These are phyloP conservation scores for Alternaria viburni DNA, from an alignment of 2,329 filamentous ascomycete species.

Conservation along the genomic window DNA sequence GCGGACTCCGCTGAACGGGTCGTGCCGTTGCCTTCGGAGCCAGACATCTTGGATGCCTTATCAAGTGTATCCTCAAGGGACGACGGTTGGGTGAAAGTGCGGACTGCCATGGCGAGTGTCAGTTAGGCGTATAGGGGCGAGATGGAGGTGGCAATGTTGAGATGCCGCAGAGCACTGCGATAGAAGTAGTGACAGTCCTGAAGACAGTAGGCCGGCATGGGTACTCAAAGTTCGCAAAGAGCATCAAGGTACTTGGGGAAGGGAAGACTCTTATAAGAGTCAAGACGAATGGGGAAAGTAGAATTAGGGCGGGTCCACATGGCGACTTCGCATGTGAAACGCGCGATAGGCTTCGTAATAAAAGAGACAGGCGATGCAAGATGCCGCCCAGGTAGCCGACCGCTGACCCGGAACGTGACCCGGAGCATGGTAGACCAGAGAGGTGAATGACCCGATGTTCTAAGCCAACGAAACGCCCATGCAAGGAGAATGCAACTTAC, in stretches of 20 bases:
- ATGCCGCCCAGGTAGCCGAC: slow-evolving; percentile 31
- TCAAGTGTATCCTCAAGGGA: slow-evolving; percentile 75
- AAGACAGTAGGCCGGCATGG: slow-evolving; percentile 79
- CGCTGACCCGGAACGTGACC: slow-evolving; percentile 43
- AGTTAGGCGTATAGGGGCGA: slow-evolving; percentile 74
- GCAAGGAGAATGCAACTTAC: slow-evolving; percentile 39
- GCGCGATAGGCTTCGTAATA: slow-evolving; percentile 35
- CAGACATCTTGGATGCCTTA: slow-evolving; percentile 43
- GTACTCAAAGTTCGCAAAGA: slow-evolving; percentile 28
- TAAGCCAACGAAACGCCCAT: slow-evolving; percentile 22
- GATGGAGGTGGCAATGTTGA: slow-evolving; percentile 81
- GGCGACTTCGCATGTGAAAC: slow-evolving; percentile 44
- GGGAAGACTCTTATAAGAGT: slow-evolving; percentile 38
- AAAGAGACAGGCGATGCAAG: slow-evolving; percentile 33
- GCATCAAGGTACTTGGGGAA: slow-evolving; percentile 16
- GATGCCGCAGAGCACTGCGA: slow-evolving; percentile 83
- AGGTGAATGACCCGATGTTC: slow-evolving; percentile 34
- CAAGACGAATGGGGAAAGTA: slow-evolving; percentile 44
- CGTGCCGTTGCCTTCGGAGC: slow-evolving; percentile 45
- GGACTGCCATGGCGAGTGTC: slow-evolving; percentile 67
- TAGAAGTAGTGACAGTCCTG: slow-evolving; percentile 95
- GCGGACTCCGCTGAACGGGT: slow-evolving; percentile 57
- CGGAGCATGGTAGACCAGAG: slow-evolving; percentile 29
- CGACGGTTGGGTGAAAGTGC: slow-evolving; percentile 73
- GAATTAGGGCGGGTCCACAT: slow-evolving; percentile 24